These are phyloP conservation scores for Vitis hybrid DNA, from an alignment of 177 flowering plant species.

Conservation along the genomic window DNA sequence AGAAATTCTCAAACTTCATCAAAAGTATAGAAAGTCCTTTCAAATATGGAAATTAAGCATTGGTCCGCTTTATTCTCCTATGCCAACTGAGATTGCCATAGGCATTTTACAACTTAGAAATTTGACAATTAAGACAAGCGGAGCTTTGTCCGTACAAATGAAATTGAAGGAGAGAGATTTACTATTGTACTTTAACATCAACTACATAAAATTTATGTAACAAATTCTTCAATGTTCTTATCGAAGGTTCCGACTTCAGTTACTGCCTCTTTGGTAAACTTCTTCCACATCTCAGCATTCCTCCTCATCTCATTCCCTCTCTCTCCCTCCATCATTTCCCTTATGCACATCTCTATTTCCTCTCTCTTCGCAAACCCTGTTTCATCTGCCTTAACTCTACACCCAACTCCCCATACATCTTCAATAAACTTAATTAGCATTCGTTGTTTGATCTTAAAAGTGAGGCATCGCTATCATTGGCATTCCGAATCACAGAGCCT, in stretches of 20 bases:
- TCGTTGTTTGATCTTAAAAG: constrained; percentile 57
- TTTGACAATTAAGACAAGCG: no score
- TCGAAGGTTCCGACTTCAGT: constrained; percentile 62
- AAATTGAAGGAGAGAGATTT: no score
- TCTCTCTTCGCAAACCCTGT: constrained; percentile 32
- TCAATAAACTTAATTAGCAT: constrained; percentile 40
- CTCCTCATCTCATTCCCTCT: constrained; percentile 23
- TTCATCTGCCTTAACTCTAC: constrained; percentile 27
- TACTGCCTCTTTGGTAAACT: constrained; percentile 41
- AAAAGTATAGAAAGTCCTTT: no score
- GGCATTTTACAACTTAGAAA: no score
- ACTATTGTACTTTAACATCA: neutral
- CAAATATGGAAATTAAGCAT: no score
- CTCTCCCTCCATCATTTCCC: constrained; percentile 58
- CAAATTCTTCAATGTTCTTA: constrained; percentile 40
- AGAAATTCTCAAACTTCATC: no score
- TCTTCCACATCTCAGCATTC: constrained; percentile 37
- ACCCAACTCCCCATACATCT: constrained; percentile 56
- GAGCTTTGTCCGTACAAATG: no score
- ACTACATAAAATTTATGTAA: constrained; percentile 10
- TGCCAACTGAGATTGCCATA: no score
- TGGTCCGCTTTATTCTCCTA: no score
- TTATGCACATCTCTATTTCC: constrained; percentile 41
- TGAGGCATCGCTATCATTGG: constrained; percentile 67
- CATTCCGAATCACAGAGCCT: constrained; percentile 63